Percentiles rank a stretch among this genome's conserved stretches.
phyloP scores from a whole-genome alignment of 768 basidiomycete genomes.

The Favolaschia claudopus region DNA sequence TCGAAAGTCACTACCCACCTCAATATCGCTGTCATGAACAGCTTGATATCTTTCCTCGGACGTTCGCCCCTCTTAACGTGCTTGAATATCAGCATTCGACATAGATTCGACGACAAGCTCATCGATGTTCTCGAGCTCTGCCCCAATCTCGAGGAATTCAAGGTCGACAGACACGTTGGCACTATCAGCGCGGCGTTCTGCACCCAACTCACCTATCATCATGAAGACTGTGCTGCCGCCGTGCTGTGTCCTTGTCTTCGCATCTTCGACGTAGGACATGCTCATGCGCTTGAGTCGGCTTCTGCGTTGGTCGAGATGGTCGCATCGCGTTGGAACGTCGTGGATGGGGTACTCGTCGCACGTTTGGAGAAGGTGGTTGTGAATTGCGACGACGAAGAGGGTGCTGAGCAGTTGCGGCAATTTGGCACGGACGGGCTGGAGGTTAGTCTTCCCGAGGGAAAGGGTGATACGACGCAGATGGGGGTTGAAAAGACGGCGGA shows the following conservation, averaged over 20 bases:
- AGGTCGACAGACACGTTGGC: background rate
- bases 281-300: background rate
- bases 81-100: background rate
- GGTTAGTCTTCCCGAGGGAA: too few species aligned
- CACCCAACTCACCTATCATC: background rate
- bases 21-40: background rate
- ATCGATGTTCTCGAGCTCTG: background rate
- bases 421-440: constrained; percentile 7
- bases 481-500: too few species aligned
- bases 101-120: background rate
- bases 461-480: too few species aligned
- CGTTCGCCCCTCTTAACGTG: background rate
- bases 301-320: background rate
- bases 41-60: background rate
- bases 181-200: background rate
- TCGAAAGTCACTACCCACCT: too few species aligned
- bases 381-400: background rate
- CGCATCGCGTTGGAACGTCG: background rate
- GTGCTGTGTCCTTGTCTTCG: background rate
- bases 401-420: background rate
- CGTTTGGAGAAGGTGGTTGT: background rate
- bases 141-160: background rate
- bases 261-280: background rate
- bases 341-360: background rate
- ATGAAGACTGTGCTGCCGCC: background rate